These are phyloP conservation scores for Plectosphaerella sp. DNA, from an alignment of 2,329 filamentous ascomycete species.

Conservation along the genomic window DNA sequence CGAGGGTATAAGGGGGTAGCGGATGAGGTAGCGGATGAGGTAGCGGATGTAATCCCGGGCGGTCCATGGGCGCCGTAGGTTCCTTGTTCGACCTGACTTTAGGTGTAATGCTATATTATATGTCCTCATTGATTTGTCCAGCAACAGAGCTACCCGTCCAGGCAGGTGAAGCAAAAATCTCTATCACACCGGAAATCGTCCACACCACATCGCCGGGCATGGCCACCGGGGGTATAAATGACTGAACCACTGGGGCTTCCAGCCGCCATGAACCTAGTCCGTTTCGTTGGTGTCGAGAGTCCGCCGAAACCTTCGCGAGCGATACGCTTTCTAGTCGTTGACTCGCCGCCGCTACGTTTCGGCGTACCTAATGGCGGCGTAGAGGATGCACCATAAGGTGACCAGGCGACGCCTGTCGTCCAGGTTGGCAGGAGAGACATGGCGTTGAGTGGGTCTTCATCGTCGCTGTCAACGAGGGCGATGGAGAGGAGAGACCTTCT, in stretches of 20 bases:
- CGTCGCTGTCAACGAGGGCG: not conserved
- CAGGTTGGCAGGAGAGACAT: not conserved
- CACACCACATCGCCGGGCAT: constrained; percentile 46
- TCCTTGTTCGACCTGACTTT: too few relatives aligned
- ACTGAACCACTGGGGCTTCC: constrained; percentile 17
- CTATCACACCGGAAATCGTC: constrained; percentile 51
- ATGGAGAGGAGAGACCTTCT: not conserved
- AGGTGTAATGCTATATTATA: too few relatives aligned
- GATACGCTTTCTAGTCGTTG: not conserved
- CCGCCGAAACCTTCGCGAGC: constrained; percentile 3
- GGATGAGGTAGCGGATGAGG: too few relatives aligned
- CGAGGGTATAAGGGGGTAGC: too few relatives aligned
- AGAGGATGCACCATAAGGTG: not conserved
- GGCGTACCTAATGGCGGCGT: not conserved
- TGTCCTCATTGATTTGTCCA: not conserved
- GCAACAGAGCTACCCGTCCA: constrained; percentile 18
- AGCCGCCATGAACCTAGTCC: constrained; percentile 2
- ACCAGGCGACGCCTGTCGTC: not conserved
- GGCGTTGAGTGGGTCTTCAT: not conserved
- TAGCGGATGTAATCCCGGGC: too few relatives aligned
- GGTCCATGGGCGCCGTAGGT: too few relatives aligned
- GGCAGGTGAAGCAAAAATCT: constrained; percentile 57
- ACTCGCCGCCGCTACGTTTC: not conserved
- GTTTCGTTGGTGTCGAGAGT: constrained; percentile 1
- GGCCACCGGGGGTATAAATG: constrained; percentile 44